phyloP scores from a whole-genome alignment of 768 basidiomycete species.

The Tulasnella sp. region DNA sequence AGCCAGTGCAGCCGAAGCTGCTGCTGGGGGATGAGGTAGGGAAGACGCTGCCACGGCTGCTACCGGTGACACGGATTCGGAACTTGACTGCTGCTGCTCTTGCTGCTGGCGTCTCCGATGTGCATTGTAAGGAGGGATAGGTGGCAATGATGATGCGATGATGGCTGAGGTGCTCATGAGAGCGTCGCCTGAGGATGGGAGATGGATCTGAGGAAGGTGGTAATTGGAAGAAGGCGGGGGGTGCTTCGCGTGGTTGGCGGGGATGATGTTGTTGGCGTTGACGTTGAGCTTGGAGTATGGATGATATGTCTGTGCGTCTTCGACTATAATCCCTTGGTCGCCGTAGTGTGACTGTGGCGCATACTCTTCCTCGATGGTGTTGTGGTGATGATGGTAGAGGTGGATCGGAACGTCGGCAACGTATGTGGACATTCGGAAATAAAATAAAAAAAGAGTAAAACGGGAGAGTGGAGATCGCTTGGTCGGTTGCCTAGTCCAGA shows the following conservation, averaged over 20 bases:
- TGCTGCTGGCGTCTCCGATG: conserved; percentile 5
- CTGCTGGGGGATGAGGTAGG: background rate
- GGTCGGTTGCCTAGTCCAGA: too few relatives aligned
- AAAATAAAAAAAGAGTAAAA: background rate
- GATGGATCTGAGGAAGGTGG: too few relatives aligned
- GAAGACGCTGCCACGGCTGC: too few relatives aligned
- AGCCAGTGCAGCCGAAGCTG: too few relatives aligned
- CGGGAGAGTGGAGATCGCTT: too few relatives aligned
- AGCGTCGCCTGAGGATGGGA: background rate
- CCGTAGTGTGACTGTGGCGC: background rate
- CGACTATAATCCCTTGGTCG: background rate
- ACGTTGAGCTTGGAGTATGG: too few relatives aligned
- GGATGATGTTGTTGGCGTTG: background rate
- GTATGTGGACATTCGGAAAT: background rate
- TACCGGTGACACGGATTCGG: too few relatives aligned
- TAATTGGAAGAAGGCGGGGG: too few relatives aligned
- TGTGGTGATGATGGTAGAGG: background rate
- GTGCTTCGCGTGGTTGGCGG: too few relatives aligned
- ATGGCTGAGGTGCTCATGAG: background rate
- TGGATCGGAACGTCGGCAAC: background rate
- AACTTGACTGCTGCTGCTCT: background rate
- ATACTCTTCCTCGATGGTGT: background rate
- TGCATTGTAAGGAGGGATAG: background rate
- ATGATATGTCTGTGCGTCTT: background rate
- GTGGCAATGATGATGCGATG: background rate